Evolutionary conservation across 2,329 filamentous ascomycete species (phyloP).

Genomic region (Xylaria sp.): DNA sequence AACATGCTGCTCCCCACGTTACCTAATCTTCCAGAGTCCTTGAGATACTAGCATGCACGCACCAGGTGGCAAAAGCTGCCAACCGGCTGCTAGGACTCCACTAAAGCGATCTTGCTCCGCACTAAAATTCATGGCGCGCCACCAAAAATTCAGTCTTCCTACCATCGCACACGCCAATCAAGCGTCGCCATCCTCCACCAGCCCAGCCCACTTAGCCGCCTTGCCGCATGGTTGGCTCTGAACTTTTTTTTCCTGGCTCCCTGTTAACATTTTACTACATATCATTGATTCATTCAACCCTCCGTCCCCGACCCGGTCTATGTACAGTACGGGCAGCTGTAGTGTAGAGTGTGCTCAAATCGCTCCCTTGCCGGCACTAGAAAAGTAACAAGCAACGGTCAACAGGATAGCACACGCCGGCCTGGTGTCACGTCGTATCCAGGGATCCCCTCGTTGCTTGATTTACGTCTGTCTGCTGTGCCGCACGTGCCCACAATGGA

Average conservation of each 20-base stretch:
- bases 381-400: slow-evolving; percentile 4
- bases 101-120: slow-evolving; percentile 40
- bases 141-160: slow-evolving; percentile 38
- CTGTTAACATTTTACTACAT: slow-evolving; percentile 1
- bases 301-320: background rate
- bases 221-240: slow-evolving; percentile 26
- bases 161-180: slow-evolving; percentile 32
- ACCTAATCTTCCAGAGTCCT: background rate
- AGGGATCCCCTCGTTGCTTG: background rate
- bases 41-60: background rate
- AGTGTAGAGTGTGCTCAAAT: background rate
- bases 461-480: background rate
- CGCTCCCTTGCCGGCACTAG: slow-evolving; percentile 2
- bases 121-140: slow-evolving; percentile 40
- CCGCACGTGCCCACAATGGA: slow-evolving; percentile 50
- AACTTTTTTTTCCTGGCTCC: slow-evolving; percentile 41
- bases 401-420: background rate
- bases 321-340: no score
- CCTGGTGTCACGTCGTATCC: background rate
- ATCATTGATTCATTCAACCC: background rate
- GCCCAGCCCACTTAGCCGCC: slow-evolving; percentile 25
- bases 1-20: background rate
- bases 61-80: slow-evolving; percentile 22
- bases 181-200: slow-evolving; percentile 18
- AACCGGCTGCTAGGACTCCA: slow-evolving; percentile 39